Percentiles rank a stretch among this genome's conserved stretches.
phyloP scores from a whole-genome alignment of 345 rosid species.

The Excoecaria cochinchinensis region DNA sequence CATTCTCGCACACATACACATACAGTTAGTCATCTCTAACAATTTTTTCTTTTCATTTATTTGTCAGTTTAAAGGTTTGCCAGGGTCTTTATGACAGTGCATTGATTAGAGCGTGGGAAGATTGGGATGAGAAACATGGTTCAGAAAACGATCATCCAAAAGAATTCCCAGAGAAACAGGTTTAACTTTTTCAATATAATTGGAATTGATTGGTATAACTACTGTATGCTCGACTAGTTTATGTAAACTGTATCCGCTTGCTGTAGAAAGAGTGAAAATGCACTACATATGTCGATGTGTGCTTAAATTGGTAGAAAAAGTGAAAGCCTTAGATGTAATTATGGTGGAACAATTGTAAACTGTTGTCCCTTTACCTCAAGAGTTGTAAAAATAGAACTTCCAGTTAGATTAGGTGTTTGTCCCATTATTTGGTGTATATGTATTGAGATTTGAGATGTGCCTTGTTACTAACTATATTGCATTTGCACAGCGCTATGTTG shows the following conservation, averaged over 20 bases:
- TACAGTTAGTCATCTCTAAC: neutral
- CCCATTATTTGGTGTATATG: neutral
- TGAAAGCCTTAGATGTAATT: neutral
- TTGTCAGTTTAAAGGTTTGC: conserved; percentile 73
- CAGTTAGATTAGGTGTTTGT: neutral
- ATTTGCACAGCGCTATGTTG: conserved; percentile 65
- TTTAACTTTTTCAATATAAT: conserved; percentile 5
- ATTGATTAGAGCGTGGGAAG: conserved; percentile 85
- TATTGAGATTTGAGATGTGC: neutral
- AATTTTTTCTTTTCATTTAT: conserved; percentile 10
- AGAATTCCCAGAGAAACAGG: conserved; percentile 77
- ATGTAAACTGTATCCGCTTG: neutral
- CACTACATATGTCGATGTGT: neutral
- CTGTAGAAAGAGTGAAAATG: neutral
- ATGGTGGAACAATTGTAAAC: neutral
- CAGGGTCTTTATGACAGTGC: conserved; percentile 73
- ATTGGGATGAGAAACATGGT: conserved; percentile 76
- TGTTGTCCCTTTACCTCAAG: neutral
- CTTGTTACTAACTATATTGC: conserved; percentile 16
- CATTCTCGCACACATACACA: neutral
- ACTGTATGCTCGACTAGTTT: neutral
- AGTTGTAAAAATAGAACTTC: neutral
- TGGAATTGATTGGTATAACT: neutral
- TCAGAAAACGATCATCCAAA: conserved; percentile 94
- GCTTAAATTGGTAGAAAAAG: neutral